These are phyloP conservation scores for Akebia trifoliata DNA, from an alignment of 164 flowering plant species.

Conservation along the genomic window DNA sequence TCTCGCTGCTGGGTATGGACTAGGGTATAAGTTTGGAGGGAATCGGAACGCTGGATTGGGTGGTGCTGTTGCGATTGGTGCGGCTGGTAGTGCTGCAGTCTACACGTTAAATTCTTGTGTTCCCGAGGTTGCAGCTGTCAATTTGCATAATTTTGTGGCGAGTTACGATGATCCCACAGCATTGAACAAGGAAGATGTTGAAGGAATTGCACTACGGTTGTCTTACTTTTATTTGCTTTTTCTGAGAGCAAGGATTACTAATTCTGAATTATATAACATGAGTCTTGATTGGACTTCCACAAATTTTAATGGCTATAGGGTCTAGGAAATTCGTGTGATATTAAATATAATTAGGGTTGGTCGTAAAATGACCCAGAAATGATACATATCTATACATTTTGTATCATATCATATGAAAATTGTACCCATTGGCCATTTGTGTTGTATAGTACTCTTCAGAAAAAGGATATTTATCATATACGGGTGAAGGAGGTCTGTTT, in stretches of 20 bases:
- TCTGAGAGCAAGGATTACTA: too few relatives aligned
- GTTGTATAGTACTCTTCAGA: too few relatives aligned
- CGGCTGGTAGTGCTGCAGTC: constrained; percentile 70
- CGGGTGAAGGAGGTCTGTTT: neutral
- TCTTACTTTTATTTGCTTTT: neutral
- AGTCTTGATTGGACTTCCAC: neutral
- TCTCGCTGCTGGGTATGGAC: constrained; percentile 64
- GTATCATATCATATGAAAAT: too few relatives aligned
- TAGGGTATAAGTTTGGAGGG: constrained; percentile 55
- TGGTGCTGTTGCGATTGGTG: constrained; percentile 72
- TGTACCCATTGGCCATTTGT: too few relatives aligned
- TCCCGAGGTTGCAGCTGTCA: constrained; percentile 84
- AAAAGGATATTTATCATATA: too few relatives aligned
- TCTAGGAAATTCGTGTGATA: too few relatives aligned
- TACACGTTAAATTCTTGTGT: constrained; percentile 64
- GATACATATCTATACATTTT: too few relatives aligned
- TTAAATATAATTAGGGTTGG: too few relatives aligned
- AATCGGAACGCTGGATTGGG: constrained; percentile 43
- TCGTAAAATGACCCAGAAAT: too few relatives aligned
- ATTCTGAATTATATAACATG: neutral
- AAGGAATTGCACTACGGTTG: constrained; percentile 61
- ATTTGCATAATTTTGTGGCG: constrained; percentile 74
- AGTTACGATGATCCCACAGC: constrained; percentile 55
- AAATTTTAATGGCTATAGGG: too few relatives aligned
- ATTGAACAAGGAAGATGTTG: constrained; percentile 62